A percentile compares a stretch with the other conserved stretches of the same genome.
Conservation (phyloP, 2,329 filamentous ascomycete genomes). For the Tolypocladium ovalisporum region DNA sequence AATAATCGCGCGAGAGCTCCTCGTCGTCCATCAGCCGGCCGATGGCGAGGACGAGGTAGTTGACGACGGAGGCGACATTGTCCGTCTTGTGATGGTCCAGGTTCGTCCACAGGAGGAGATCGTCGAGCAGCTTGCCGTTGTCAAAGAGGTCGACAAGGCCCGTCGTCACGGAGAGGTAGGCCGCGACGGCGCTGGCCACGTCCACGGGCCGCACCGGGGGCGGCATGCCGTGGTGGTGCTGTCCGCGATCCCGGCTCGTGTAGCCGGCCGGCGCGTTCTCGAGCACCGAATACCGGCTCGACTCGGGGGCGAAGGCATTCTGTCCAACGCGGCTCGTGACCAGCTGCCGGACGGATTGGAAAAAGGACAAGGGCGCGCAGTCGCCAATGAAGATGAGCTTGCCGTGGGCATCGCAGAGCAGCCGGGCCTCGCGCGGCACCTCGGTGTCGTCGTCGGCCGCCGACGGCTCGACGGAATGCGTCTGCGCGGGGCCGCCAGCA, state of each 20-base stretch:
- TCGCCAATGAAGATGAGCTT: slow-evolving; percentile 46
- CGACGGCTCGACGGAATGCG: not conserved
- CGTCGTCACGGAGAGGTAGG: slow-evolving; percentile 29
- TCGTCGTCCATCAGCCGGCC: slow-evolving; percentile 32
- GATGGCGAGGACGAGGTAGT: slow-evolving; percentile 40
- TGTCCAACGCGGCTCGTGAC: slow-evolving; percentile 37
- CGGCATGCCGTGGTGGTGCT: not conserved
- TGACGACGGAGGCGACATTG: slow-evolving; percentile 29
- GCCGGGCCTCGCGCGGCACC: slow-evolving; percentile 40
- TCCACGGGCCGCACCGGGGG: slow-evolving; percentile 17
- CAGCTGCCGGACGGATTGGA: slow-evolving; percentile 42
- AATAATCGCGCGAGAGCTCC: slow-evolving; percentile 30
- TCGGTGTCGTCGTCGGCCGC: slow-evolving; percentile 40
- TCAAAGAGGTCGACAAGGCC: slow-evolving; percentile 40
- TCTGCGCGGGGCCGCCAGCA: not conserved
- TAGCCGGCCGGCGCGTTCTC: slow-evolving; percentile 27
- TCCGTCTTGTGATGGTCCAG: slow-evolving; percentile 12
- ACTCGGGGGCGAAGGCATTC: slow-evolving; percentile 39
- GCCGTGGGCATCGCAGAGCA: slow-evolving; percentile 40
- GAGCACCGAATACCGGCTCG: slow-evolving; percentile 36
- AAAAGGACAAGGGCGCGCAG: slow-evolving; percentile 44
- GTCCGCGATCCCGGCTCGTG: slow-evolving; percentile 1
- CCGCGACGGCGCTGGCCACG: slow-evolving; percentile 18
- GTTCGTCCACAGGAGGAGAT: slow-evolving; percentile 31
- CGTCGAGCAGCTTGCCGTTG: slow-evolving; percentile 23